These are phyloP conservation scores for Pholiota adiposa DNA, from an alignment of 1,284 basidiomycete species.

Conservation along the genomic window DNA sequence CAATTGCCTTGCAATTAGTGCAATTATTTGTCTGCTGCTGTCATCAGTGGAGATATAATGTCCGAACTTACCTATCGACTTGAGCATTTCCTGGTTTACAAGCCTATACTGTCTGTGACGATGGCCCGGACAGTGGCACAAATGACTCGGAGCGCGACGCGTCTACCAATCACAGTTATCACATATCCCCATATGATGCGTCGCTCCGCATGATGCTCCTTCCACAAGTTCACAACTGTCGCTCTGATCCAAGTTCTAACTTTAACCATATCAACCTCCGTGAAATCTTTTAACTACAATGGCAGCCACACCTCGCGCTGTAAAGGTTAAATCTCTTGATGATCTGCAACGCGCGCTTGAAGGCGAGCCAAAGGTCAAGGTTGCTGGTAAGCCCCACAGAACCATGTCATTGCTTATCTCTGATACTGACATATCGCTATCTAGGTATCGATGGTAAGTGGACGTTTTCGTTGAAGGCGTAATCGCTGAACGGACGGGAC, in stretches of 20 bases:
- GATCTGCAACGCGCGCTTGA: conserved; percentile 63
- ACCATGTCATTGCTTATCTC: conserved; percentile 1
- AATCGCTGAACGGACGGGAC: background rate
- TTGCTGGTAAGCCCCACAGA: conserved; percentile 70
- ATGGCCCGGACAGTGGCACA: background rate
- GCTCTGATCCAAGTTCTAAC: background rate
- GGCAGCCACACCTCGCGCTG: background rate
- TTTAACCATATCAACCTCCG: background rate
- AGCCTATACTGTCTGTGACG: background rate
- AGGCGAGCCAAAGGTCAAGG: conserved; percentile 86
- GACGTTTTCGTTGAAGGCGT: background rate
- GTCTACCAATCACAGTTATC: background rate
- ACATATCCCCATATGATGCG: background rate
- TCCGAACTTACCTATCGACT: background rate
- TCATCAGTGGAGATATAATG: background rate
- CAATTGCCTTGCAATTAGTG: background rate
- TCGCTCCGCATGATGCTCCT: background rate
- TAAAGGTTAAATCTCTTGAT: conserved; percentile 40
- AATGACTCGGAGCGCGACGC: background rate
- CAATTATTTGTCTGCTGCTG: background rate
- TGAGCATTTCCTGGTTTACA: background rate
- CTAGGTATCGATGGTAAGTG: conserved; percentile 69
- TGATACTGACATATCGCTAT: background rate
- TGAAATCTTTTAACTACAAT: background rate
- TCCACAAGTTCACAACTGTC: too few relatives aligned